phyloP scores from a whole-genome alignment of 352 stramenopile genomes.

The Phytopythium oedochilum region DNA sequence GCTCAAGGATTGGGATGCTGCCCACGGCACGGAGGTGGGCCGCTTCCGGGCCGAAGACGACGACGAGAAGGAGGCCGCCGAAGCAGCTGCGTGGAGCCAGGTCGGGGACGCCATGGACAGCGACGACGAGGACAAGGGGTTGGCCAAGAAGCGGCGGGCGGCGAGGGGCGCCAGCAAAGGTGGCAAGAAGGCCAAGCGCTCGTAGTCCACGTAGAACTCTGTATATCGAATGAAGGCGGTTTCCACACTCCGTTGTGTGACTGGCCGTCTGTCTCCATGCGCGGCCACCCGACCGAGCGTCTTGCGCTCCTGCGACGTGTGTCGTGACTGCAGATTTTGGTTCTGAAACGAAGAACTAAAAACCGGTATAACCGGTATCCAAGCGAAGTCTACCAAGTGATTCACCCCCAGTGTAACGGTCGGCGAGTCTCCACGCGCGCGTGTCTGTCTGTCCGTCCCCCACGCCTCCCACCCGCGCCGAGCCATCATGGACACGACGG shows the following conservation, averaged over 20 bases:
- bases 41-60: constrained; percentile 40
- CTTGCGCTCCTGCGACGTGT: neutral
- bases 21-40: constrained; percentile 40
- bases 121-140: constrained; percentile 42
- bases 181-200: constrained; percentile 33
- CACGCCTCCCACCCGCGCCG: no score
- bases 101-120: constrained; percentile 35
- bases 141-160: constrained; percentile 21
- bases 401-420: no score
- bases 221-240: neutral
- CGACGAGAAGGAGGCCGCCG: constrained; percentile 51
- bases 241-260: no score
- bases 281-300: no score
- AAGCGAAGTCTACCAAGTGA: no score
- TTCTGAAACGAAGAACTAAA: neutral
- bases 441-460: no score
- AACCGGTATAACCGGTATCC: neutral
- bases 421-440: no score
- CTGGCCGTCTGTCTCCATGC: no score
- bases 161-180: constrained; percentile 14
- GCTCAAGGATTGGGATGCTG: constrained; percentile 80
- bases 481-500: neutral
- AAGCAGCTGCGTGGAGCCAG: constrained; percentile 70
- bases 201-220: constrained; percentile 11
- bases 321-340: neutral